Evolutionary conservation across 192 early-diverging fungal species (phyloP), one percentile per base, ranked within the genome.

Genomic region (Obelidium mucronatum): DNA sequence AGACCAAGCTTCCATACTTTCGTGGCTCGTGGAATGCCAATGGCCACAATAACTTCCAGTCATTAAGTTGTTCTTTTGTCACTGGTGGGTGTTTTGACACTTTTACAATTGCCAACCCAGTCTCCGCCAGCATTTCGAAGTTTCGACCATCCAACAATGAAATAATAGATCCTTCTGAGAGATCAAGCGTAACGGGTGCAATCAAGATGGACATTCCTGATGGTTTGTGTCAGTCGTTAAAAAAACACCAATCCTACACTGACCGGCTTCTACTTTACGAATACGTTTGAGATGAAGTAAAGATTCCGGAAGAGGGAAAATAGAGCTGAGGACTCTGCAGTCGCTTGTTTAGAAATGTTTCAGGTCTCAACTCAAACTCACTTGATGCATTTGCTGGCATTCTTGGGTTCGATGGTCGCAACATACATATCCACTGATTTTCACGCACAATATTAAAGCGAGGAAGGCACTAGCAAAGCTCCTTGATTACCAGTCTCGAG

Each of bases 11-110:
- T n/a, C n/a, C 37, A 37, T 15, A 65, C 66, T 68, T 68, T 42
- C 66, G 37, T 34, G 66, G 66, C 51, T 68, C 66, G 30, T 92
- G 88, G 67, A 90, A 97, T 28, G 82, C 80, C n/a, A 94, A 83
- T 4, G 96, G 95, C 96, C 96, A 97, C 30, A 92, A 26, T 15
- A 54, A 15, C 71, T 89, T 94, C 94, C 96, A 97, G 36, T 78
- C 78, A 8, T 93, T 87, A 71, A 92, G 93, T 74, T 97, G 94
- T 11, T 85, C 73, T 3, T 82, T 59, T 1, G 92, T 95, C 34
- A 89, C 67, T 0, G 96, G 86, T 42, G 94, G 81, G 63, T 88
- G 78, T 30, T 78, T 79, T 2, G 94, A 88, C 0, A 95, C 89
- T n/a, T 62, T 48, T 37, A 82, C 76, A 5, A 81, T 68, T 1